These are phyloP conservation scores for Fusarium abutilonis DNA, from an alignment of 2,329 filamentous ascomycete genomes.

Conservation along the genomic window DNA sequence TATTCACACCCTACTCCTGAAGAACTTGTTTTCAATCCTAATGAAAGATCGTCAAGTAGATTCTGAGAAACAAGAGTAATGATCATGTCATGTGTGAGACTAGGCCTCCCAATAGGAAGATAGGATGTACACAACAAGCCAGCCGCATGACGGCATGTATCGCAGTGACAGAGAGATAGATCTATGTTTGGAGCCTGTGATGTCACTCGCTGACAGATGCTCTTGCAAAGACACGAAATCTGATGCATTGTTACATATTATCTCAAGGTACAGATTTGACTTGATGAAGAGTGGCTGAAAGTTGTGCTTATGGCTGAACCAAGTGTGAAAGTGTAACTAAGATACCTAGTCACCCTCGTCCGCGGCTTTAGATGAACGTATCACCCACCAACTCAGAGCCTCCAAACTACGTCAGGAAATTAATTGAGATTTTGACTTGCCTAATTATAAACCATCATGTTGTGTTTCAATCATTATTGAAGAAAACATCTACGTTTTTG, in stretches of 20 bases:
- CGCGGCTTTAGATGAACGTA: no score
- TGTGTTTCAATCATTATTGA: background rate
- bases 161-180: conserved; percentile 49
- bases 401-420: conserved; percentile 5
- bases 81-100: no score
- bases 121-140: conserved; percentile 48
- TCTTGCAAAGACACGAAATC: conserved; percentile 23
- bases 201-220: conserved; percentile 13
- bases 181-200: background rate
- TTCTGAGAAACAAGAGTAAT: background rate
- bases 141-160: conserved; percentile 61
- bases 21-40: background rate
- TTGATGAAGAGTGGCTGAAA: background rate
- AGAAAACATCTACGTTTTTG: background rate
- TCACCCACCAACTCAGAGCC: background rate
- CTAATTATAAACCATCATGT: background rate
- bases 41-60: background rate
- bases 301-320: background rate
- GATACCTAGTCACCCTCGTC: no score
- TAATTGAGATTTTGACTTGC: background rate
- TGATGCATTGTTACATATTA: conserved; percentile 3
- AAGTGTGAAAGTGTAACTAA: conserved; percentile 1
- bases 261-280: background rate
- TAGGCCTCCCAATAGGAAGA: no score
- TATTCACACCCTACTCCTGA: background rate